These are phyloP conservation scores for Carallia pectinifolia DNA, from an alignment of 345 rosid species.

Conservation along the genomic window DNA sequence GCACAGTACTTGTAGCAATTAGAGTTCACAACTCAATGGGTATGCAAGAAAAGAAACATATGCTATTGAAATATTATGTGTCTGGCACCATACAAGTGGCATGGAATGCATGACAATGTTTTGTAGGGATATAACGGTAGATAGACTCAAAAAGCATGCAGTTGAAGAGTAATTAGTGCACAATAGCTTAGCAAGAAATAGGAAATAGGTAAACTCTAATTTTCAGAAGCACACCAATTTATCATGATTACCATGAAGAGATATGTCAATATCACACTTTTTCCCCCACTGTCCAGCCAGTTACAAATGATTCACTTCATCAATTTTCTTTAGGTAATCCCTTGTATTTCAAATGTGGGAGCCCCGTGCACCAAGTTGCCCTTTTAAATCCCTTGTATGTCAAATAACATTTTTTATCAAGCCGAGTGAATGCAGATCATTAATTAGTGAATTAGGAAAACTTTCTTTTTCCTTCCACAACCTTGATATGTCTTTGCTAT, in stretches of 20 bases:
- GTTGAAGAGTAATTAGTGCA: neutral
- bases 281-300: neutral
- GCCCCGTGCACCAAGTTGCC: no score
- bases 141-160: neutral
- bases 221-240: neutral
- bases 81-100: neutral
- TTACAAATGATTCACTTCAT: neutral
- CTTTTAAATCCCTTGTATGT: neutral
- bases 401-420: neutral
- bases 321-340: neutral
- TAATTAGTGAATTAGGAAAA: neutral
- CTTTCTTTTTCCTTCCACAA: neutral
- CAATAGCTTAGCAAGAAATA: neutral
- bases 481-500: neutral
- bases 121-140: neutral
- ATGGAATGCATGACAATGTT: neutral
- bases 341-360: neutral
- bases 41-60: neutral
- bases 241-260: neutral
- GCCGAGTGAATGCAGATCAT: neutral
- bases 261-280: neutral
- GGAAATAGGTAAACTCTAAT: neutral
- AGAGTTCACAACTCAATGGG: slow-evolving; percentile 1
- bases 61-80: neutral
- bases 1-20: slow-evolving; percentile 24